A percentile compares a stretch with the other conserved stretches of the same genome.
Conservation (phyloP, 768 basidiomycete species). For the Amanita phalloides region DNA sequence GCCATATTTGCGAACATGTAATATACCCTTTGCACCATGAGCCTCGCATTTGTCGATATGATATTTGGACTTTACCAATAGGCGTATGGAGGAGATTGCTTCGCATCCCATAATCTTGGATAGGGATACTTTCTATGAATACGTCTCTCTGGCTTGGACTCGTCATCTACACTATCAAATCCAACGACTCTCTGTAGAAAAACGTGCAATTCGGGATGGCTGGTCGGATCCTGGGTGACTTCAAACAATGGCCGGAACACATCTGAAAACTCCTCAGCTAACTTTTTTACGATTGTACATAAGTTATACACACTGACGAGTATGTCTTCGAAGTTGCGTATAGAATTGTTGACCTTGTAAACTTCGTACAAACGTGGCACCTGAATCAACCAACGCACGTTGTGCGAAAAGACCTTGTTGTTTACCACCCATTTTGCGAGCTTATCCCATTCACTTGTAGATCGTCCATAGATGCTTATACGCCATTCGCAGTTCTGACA, state of each 20-base stretch:
- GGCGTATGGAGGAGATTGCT: slow-evolving; percentile 87
- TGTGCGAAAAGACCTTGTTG: slow-evolving; percentile 90
- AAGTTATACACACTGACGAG: slow-evolving; percentile 57
- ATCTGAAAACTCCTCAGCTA: slow-evolving; percentile 36
- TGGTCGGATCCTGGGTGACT: slow-evolving; percentile 83
- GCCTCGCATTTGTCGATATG: background rate
- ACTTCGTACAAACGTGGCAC: slow-evolving; percentile 91
- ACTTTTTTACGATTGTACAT: background rate
- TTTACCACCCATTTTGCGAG: slow-evolving; percentile 94
- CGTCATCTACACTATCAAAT: slow-evolving; percentile 98
- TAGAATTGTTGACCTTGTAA: slow-evolving; percentile 80
- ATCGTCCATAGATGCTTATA: slow-evolving; percentile 88
- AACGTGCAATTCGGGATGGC: slow-evolving; percentile 89
- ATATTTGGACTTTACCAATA: slow-evolving; percentile 57
- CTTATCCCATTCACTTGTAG: slow-evolving; percentile 89
- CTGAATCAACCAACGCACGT: slow-evolving; percentile 97
- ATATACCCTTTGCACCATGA: slow-evolving; percentile 57
- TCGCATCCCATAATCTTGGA: slow-evolving; percentile 81
- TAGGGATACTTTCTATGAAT: slow-evolving; percentile 93
- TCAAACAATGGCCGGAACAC: slow-evolving; percentile 91
- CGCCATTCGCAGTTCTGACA: slow-evolving; percentile 92
- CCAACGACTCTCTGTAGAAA: slow-evolving; percentile 94
- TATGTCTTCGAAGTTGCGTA: slow-evolving; percentile 85
- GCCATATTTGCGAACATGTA: slow-evolving; percentile 98
- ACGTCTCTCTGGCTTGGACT: slow-evolving; percentile 86